Base-by-base conservation (phyloP, 164 flowering plant genomes). In the Cinnamomum chago region DNA sequence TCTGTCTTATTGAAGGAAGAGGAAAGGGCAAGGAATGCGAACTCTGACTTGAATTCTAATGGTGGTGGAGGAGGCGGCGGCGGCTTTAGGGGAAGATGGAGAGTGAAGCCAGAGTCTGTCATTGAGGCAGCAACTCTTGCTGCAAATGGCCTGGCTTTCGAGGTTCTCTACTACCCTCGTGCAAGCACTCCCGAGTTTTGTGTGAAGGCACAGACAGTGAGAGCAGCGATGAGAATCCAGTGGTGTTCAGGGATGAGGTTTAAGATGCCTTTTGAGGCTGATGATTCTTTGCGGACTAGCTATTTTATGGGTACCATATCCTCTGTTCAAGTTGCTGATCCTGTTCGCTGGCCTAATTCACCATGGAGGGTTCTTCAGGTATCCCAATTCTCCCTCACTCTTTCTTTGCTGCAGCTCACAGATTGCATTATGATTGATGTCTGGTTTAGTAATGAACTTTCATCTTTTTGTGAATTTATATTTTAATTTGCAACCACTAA, bases 291-390 rank as follows among this genome's bases (percentile, higher is more conserved):
- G 0, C 79, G 98, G 78, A 93, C 93, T 50, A 95, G 99, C 82
- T 95, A 98, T 98, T 95, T 93, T 79, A 92, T 93, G 97, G 99
- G 99, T 33, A 93, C 98, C 72, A 79, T 95, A 7, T 82, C 96
- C 1, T 83, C 89, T 69, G 96, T 86, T 82, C 97, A 89, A 77
- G 94, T 91, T 72, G 90, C 88, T 58, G 99, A 95, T 35, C 95
- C 96, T 23, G 67, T 88, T 47, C 85, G 86, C 14, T 95, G 98
- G 98, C 95, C 99, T 62, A 86, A 90, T 80, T 95, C 99, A 9
- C 99, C 97, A 0, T 95, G 99, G 99, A 85, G 98, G 68, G 92
- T 90, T 81, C 99, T 95, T 47, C 94, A 90, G 98, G 99, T 95
- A 81, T 65, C 35, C 25, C 60, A 47, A 27, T 47, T 20, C 51